Conservation (phyloP, 257 asterid genomes). For the Marsdenia floribunda region DNA sequence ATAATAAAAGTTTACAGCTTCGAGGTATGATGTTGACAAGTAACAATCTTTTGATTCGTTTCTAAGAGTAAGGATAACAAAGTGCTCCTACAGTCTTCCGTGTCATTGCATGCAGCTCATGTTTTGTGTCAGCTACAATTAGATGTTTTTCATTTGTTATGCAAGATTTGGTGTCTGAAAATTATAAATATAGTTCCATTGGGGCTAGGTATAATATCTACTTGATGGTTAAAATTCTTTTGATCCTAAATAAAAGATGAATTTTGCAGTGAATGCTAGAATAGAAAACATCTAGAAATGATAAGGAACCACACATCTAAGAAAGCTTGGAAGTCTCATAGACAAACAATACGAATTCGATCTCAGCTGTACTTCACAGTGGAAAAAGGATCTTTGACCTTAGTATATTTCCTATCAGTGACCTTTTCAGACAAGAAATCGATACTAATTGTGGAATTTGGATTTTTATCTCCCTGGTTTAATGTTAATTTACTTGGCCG, state of each 20-base stretch:
- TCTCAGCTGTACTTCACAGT: neutral
- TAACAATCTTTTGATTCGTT: neutral
- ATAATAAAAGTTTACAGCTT: neutral
- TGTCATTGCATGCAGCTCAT: neutral
- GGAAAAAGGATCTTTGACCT: too few relatives aligned
- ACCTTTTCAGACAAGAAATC: neutral
- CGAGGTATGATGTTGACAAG: neutral
- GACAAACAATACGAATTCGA: neutral
- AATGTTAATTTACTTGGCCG: neutral
- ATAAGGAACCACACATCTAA: neutral
- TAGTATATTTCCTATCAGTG: neutral
- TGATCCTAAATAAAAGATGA: neutral
- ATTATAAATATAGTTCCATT: neutral
- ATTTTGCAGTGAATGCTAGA: neutral
- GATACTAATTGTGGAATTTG: neutral
- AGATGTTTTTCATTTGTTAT: neutral
- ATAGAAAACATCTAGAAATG: neutral
- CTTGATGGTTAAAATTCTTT: neutral
- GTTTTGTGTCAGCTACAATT: neutral
- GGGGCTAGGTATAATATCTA: neutral
- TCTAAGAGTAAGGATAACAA: neutral
- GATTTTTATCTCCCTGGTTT: neutral
- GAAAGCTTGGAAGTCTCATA: neutral
- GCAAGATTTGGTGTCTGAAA: neutral
- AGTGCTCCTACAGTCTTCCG: neutral